A percentile compares a stretch with the other conserved stretches of the same genome.
phyloP scores from a whole-genome alignment of 2,329 filamentous ascomycete genomes.

The Escovopsis sp. region DNA sequence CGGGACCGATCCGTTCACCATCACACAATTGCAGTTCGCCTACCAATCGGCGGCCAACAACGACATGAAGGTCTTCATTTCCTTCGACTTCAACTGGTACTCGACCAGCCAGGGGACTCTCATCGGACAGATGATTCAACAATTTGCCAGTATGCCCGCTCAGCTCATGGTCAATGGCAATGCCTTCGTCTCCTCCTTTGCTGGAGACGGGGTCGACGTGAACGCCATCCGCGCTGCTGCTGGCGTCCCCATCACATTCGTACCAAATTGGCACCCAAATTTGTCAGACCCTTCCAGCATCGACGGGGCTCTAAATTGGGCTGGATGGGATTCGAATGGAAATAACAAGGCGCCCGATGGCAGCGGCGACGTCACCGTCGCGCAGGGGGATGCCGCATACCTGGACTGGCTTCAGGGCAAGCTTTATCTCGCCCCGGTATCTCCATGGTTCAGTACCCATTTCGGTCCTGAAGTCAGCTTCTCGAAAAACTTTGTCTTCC shows the following conservation, averaged over 20 bases:
- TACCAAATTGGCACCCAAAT: conserved; percentile 33
- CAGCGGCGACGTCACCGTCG: conserved; percentile 24
- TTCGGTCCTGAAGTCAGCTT: conserved; percentile 18
- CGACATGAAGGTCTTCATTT: conserved; percentile 40
- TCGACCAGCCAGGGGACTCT: conserved; percentile 18
- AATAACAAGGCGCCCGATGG: conserved; percentile 34
- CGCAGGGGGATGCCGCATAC: conserved; percentile 22
- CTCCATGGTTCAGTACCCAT: conserved; percentile 34
- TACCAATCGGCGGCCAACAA: conserved; percentile 33
- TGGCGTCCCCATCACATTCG: conserved; percentile 30
- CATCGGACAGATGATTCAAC: conserved; percentile 29
- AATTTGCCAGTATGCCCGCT: conserved; percentile 27
- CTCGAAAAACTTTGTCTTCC: conserved; percentile 40
- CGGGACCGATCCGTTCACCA: conserved; percentile 25
- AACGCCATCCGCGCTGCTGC: conserved; percentile 26
- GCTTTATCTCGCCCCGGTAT: conserved; percentile 32
- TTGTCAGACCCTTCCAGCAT: conserved; percentile 17
- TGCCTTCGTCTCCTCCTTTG: conserved; percentile 39
- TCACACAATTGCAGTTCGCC: conserved; percentile 31
- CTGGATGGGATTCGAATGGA: conserved; percentile 30
- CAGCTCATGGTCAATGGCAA: conserved; percentile 35
- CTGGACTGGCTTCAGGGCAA: conserved; percentile 23
- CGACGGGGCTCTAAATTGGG: conserved; percentile 34
- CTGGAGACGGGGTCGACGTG: conserved; percentile 31
- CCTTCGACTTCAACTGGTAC: conserved; percentile 42